These are phyloP conservation scores for Carex pumila DNA, from an alignment of 176 grass and related monocot genomes.

Conservation along the genomic window DNA sequence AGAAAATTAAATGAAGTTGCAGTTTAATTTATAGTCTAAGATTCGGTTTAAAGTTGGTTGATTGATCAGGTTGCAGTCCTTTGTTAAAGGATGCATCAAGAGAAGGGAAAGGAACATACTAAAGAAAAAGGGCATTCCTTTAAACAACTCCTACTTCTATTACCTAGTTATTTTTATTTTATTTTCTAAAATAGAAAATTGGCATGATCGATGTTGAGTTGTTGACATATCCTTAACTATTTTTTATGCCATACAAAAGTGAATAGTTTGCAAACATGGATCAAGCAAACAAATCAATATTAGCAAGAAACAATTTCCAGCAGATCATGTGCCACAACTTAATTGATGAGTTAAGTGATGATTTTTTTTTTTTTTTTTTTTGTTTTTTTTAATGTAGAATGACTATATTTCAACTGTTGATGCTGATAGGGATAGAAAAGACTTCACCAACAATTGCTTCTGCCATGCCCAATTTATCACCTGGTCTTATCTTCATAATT, in stretches of 20 bases:
- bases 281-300: too few species aligned
- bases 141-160: background rate
- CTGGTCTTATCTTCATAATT: constrained; percentile 54
- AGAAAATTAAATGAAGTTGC: background rate
- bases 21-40: background rate
- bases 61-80: background rate
- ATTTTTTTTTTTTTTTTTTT: background rate
- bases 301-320: too few species aligned
- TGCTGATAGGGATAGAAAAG: constrained; percentile 47
- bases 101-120: background rate
- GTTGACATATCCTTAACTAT: background rate
- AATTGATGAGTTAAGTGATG: background rate
- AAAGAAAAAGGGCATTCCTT: background rate
- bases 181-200: background rate
- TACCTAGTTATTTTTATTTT: background rate
- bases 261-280: too few species aligned
- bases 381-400: constrained; percentile 18
- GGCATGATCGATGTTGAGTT: background rate
- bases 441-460: constrained; percentile 50
- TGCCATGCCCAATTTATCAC: constrained; percentile 58
- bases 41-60: background rate
- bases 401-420: constrained; percentile 39
- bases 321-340: too few species aligned
- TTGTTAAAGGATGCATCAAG: background rate
- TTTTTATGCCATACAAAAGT: background rate